Percentiles rank a stretch among this genome's conserved stretches.
Conservation (phyloP, 768 basidiomycete genomes). For the Collybiopsis confluens region DNA sequence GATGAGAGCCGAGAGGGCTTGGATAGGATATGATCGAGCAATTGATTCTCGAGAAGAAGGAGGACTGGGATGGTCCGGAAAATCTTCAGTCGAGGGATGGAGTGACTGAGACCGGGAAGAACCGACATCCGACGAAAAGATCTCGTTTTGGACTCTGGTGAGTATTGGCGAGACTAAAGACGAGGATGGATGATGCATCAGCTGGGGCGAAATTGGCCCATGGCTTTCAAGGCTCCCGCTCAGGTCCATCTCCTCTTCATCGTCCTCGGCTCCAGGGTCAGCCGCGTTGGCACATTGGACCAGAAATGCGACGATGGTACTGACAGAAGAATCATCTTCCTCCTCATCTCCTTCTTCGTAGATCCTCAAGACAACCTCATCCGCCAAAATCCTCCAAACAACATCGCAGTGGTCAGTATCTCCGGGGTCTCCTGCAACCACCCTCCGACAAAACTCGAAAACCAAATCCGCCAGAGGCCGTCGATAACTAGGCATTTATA, state of each 20-base stretch:
- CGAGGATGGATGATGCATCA: neutral
- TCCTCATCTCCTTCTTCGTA: slow-evolving; percentile 28
- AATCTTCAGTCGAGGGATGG: slow-evolving; percentile 38
- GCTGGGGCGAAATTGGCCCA: slow-evolving; percentile 26
- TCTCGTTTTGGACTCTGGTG: slow-evolving; percentile 59
- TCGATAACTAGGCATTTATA: slow-evolving; percentile 5
- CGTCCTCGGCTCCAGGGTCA: slow-evolving; percentile 34
- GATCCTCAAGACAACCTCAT: slow-evolving; percentile 59
- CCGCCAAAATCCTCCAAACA: slow-evolving; percentile 60
- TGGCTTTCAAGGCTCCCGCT: slow-evolving; percentile 35
- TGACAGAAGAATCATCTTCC: neutral
- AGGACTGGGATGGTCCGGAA: slow-evolving; percentile 23
- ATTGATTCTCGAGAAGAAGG: slow-evolving; percentile 18
- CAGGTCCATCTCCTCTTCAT: slow-evolving; percentile 39
- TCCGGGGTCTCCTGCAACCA: slow-evolving; percentile 23
- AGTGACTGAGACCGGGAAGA: slow-evolving; percentile 61
- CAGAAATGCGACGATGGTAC: slow-evolving; percentile 36
- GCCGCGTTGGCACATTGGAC: slow-evolving; percentile 20
- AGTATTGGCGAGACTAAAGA: slow-evolving; percentile 44
- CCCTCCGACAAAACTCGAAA: slow-evolving; percentile 42
- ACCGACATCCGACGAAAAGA: slow-evolving; percentile 57
- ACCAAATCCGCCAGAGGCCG: slow-evolving; percentile 46
- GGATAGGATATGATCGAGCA: slow-evolving; percentile 36
- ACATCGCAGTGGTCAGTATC: slow-evolving; percentile 34
- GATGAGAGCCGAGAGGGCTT: slow-evolving; percentile 61